phyloP scores from a whole-genome alignment of 768 basidiomycete species.

The Chalciporus piperatus region DNA sequence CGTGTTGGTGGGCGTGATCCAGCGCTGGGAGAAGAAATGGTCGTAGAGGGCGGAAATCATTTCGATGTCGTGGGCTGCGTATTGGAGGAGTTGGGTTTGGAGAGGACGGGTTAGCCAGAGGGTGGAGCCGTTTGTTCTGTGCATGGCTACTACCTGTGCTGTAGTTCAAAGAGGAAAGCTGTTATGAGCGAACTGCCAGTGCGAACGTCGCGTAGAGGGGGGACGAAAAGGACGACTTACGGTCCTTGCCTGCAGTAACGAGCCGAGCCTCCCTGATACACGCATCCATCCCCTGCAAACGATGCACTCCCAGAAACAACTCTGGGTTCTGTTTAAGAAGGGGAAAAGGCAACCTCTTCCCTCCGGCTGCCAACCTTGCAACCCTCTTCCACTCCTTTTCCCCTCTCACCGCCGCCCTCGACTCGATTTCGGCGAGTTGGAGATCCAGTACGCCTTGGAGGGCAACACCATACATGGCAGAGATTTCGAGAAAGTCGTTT shows the following conservation, averaged over 20 bases:
- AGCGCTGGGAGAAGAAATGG: constrained; percentile 27
- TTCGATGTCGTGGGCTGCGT: constrained; percentile 43
- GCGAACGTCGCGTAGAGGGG: neutral
- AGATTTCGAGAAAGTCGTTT: constrained; percentile 39
- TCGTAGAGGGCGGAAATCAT: constrained; percentile 37
- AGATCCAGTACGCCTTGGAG: constrained; percentile 38
- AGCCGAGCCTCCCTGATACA: constrained; percentile 29
- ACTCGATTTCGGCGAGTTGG: constrained; percentile 39
- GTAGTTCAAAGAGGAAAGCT: neutral
- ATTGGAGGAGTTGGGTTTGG: constrained; percentile 33
- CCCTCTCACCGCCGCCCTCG: constrained; percentile 22
- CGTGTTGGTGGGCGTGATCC: constrained; percentile 22
- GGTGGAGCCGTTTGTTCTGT: constrained; percentile 26
- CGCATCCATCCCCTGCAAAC: constrained; percentile 35
- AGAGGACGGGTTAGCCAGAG: constrained; percentile 40
- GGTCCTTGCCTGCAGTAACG: constrained; percentile 31
- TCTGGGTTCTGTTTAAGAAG: constrained; percentile 23
- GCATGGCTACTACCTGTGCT: constrained; percentile 39
- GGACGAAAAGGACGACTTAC: constrained; percentile 29
- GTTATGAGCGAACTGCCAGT: neutral
- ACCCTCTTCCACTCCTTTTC: constrained; percentile 29
- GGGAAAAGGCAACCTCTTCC: constrained; percentile 22
- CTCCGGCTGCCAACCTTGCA: constrained; percentile 22
- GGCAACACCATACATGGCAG: constrained; percentile 22
- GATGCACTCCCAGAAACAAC: constrained; percentile 32